phyloP scores from a whole-genome alignment of 345 rosid genomes.

The Pistacia vera region DNA sequence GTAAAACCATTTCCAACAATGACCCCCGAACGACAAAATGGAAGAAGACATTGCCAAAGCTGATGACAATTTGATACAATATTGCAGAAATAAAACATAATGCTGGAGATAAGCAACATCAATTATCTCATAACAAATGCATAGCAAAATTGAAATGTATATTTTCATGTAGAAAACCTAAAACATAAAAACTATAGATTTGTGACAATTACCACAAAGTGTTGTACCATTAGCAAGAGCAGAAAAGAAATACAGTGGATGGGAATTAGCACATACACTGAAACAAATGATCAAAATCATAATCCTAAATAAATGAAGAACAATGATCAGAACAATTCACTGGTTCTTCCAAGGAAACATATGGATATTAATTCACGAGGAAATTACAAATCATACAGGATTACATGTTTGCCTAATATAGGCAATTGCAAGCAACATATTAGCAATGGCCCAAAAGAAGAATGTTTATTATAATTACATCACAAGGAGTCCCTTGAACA shows the following conservation, averaged over 20 bases:
- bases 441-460: neutral
- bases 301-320: neutral
- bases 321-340: neutral
- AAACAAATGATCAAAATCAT: neutral
- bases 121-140: neutral
- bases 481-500: neutral
- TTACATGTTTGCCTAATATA: neutral
- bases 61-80: neutral
- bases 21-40: neutral
- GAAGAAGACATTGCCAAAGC: neutral
- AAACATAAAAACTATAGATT: neutral
- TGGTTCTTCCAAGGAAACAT: neutral
- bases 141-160: neutral
- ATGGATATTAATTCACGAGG: neutral
- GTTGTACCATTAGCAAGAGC: neutral
- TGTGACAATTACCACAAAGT: neutral
- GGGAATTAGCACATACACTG: neutral
- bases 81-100: neutral
- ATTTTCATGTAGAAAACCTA: too few species aligned
- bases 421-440: too few species aligned
- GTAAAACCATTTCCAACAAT: neutral
- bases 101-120: neutral
- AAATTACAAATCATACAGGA: neutral
- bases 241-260: slow-evolving; percentile 3
- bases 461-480: neutral